Evolutionary conservation across 331 rosid species (phyloP), one percentile per base, ranked within the genome.

Genomic region (Pyrus hybrid): DNA sequence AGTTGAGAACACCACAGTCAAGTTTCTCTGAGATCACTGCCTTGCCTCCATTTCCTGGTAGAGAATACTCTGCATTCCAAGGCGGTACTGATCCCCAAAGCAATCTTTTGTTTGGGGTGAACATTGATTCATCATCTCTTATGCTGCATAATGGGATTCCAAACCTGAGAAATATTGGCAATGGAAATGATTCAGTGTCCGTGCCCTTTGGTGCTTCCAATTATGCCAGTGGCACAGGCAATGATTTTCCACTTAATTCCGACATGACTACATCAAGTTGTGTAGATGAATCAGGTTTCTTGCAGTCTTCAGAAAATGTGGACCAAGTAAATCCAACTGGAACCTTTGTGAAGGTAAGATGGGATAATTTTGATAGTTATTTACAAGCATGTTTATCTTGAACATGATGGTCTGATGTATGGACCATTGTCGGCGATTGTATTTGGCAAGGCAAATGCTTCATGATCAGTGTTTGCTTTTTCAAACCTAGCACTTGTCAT

Each of bases 121-220:
- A 82, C 82, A 82, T 82, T 61, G 85, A 82, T 82, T 79, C 82
- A 14, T 82, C 85, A 68, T 82, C 85, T 73, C 85, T 82, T 64
- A 68, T 82, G 85, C 73, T 82, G 62, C 85, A 73, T 71, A 82
- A 73, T 68, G 85, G 79, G 62, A 72, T 73, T 60, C 76, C 76
- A 21, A 77, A 68, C 60, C 22, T 82, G 76, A 82, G 85, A 62
- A 82, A 68, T 68, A 77, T 73, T 22, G 76, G 79, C 18, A 67
- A 64, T 51, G 85, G 79, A 49, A 82, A 74, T 73, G 82, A 82
- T 77, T 68, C 82, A 77, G 71, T 82, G 62, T 73, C 79, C 6
- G 54, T 77, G 70, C 70, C 85, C 2, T 82, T 73, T 14, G 81
- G 76, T 77, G 76, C 85, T 76, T 60, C 81, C 41, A 82, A 73